phyloP scores from a whole-genome alignment of 805 yeast species.

The Wickerhamiella occidentalis region DNA sequence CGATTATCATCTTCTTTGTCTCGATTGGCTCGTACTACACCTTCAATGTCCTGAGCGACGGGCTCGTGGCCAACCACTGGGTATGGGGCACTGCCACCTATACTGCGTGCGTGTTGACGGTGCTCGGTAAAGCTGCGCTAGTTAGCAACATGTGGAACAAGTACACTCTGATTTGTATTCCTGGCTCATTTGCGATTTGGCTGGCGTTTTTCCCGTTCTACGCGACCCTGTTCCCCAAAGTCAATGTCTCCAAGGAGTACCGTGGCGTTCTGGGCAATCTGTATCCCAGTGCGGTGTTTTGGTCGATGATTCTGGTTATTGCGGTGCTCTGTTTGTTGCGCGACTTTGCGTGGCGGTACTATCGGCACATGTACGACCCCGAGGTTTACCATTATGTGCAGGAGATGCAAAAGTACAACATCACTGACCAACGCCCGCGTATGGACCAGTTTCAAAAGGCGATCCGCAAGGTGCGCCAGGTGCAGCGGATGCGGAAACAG shows the following conservation, averaged over 20 bases:
- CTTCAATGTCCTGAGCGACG: slow-evolving; percentile 52
- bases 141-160: slow-evolving; percentile 92
- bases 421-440: slow-evolving; percentile 89
- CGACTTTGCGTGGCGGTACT: slow-evolving; percentile 90
- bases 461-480: slow-evolving; percentile 93
- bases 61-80: slow-evolving; percentile 79
- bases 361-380: slow-evolving; percentile 81
- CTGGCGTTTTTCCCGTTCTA: slow-evolving; percentile 75
- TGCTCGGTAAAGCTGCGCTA: slow-evolving; percentile 88
- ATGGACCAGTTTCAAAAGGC: slow-evolving; percentile 95
- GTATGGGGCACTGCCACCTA: slow-evolving; percentile 85
- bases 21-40: slow-evolving; percentile 53
- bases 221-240: slow-evolving; percentile 71
- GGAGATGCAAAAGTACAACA: slow-evolving; percentile 89
- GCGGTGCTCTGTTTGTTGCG: slow-evolving; percentile 70
- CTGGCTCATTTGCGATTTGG: slow-evolving; percentile 86
- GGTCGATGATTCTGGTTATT: slow-evolving; percentile 69
- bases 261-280: slow-evolving; percentile 64
- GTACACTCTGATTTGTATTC: slow-evolving; percentile 81
- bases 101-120: slow-evolving; percentile 77
- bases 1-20: slow-evolving; percentile 70
- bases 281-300: slow-evolving; percentile 66
- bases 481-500: slow-evolving; percentile 94
- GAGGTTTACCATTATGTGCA: slow-evolving; percentile 91
- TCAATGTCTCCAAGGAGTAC: slow-evolving; percentile 72